Base-by-base conservation (phyloP, 2,329 filamentous ascomycete genomes). In the Metarhizium anisopliae region DNA sequence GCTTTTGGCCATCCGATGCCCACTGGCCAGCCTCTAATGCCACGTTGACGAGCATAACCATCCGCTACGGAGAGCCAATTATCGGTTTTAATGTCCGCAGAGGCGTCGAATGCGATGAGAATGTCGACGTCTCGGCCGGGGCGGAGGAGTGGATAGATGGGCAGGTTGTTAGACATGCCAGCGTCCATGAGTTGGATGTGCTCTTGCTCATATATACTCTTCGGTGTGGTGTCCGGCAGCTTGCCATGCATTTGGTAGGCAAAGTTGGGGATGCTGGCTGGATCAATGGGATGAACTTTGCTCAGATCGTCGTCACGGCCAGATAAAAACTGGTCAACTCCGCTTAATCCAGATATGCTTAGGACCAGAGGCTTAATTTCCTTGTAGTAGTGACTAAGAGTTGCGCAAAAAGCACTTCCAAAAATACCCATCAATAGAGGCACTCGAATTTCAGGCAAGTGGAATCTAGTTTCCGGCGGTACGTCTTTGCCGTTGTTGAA, bases 81-180 rank as follows among this genome's bases (percentile, higher is more conserved):
- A 65, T 96, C 92, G 6, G 88, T 89, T 67, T 87, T 90, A 58
- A 96, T 89, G 63, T 99, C 94, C 20, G 92, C 92, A 1, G 90
- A 95, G 3, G 91, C 91, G 68, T 99, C 94, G 68, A 99, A 99
- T 3, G 92, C 90, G 50, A 99, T 82, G 50, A 97, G 76, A 47
- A 99, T 80, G 63, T 99, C 94, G 6, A 99, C 86, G 56, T 95
- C 82, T 40, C 94, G 82, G 2, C 92, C 93, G 0, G 90, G 90
- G 11, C 94, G 85, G 18, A 99, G 83, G 3, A 97, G 80, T 0
- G 94, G 94, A 68, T 99, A 99, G 47, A 97, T 92, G 2, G 94
- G 94, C 8, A 99, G 77, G 66, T 99, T 99, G 68, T 99, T 97
- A 61, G 89, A 95, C 94, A 99, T 99, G 52, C 94, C 94, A 2